These are phyloP conservation scores for Magnusiomyces suaveolens DNA, from an alignment of 1,139 yeast species.

Conservation along the genomic window DNA sequence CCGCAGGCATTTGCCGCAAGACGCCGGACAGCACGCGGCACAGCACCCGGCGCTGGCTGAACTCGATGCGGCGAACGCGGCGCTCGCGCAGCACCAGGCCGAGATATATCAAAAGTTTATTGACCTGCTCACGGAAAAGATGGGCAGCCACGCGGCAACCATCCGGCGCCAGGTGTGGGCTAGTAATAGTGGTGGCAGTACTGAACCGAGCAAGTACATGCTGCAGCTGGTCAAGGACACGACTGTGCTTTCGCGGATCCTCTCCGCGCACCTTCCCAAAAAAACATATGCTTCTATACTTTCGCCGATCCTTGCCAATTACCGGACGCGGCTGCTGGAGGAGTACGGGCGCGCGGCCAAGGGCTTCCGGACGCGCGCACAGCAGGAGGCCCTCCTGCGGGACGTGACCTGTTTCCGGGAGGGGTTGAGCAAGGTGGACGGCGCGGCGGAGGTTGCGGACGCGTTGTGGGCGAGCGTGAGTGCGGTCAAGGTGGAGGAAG, in stretches of 20 bases:
- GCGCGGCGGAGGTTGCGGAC: too few relatives aligned
- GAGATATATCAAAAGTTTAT: slow-evolving; percentile 60
- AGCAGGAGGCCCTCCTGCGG: too few relatives aligned
- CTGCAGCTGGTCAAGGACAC: slow-evolving; percentile 59
- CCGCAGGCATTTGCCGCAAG: slow-evolving; percentile 20
- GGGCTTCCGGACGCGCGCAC: too few relatives aligned
- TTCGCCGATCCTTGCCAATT: slow-evolving; percentile 42
- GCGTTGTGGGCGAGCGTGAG: too few relatives aligned
- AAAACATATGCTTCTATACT: slow-evolving; percentile 36
- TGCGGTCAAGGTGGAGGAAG: too few relatives aligned
- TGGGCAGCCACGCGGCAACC: slow-evolving; percentile 20
- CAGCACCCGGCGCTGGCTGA: slow-evolving; percentile 31
- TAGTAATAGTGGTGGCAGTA: slow-evolving; percentile 19
- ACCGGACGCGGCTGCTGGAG: slow-evolving; percentile 47
- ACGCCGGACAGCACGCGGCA: slow-evolving; percentile 8
- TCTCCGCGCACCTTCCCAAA: slow-evolving; percentile 50
- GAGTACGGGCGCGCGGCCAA: too few relatives aligned
- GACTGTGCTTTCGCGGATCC: slow-evolving; percentile 49
- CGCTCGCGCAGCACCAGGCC: slow-evolving; percentile 50
- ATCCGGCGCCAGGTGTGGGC: background rate
- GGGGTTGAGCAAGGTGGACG: too few relatives aligned
- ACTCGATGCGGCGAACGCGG: slow-evolving; percentile 31
- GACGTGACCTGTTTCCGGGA: too few relatives aligned
- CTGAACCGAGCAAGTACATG: too few relatives aligned
- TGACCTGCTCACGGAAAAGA: slow-evolving; percentile 61